Conservation (phyloP, 2,329 filamentous ascomycete genomes). For the Balansia obtecta region DNA sequence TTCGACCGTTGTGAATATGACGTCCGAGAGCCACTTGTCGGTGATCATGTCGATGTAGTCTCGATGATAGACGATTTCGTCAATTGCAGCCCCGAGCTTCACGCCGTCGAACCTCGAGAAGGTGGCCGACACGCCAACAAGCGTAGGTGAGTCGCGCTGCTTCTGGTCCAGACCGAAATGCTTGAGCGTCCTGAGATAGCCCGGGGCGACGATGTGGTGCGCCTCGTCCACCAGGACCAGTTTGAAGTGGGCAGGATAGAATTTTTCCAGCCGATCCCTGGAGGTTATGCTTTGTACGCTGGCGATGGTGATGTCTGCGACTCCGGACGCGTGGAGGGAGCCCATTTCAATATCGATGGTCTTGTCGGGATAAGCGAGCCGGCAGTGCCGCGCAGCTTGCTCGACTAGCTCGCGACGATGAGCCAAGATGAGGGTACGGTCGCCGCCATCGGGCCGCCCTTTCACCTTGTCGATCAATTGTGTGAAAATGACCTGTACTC, state of each 20-base stretch:
- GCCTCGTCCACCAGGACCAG: constrained; percentile 90
- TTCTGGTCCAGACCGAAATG: constrained; percentile 60
- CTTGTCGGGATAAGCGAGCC: constrained; percentile 65
- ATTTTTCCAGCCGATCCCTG: constrained; percentile 66
- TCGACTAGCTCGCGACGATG: constrained; percentile 90
- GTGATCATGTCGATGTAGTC: constrained; percentile 57
- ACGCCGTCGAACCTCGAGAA: constrained; percentile 72
- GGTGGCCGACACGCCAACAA: constrained; percentile 85
- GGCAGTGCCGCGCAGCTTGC: constrained; percentile 81
- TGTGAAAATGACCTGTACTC: constrained; percentile 74
- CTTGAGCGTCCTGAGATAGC: constrained; percentile 62
- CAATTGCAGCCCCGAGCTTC: constrained; percentile 70
- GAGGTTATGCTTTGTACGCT: constrained; percentile 79
- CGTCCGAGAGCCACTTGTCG: constrained; percentile 82
- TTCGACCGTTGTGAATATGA: constrained; percentile 87
- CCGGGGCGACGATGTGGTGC: constrained; percentile 82
- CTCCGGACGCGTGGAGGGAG: constrained; percentile 58
- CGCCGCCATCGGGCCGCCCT: constrained; percentile 35
- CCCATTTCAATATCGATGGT: constrained; percentile 89
- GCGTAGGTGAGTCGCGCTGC: constrained; percentile 36
- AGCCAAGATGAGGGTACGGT: constrained; percentile 79
- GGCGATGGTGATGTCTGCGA: constrained; percentile 85
- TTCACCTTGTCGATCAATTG: constrained; percentile 74
- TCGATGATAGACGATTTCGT: constrained; percentile 93
- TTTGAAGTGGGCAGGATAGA: constrained; percentile 70